Conservation (phyloP, 306 rosid genomes). For the Trifolium repens region DNA sequence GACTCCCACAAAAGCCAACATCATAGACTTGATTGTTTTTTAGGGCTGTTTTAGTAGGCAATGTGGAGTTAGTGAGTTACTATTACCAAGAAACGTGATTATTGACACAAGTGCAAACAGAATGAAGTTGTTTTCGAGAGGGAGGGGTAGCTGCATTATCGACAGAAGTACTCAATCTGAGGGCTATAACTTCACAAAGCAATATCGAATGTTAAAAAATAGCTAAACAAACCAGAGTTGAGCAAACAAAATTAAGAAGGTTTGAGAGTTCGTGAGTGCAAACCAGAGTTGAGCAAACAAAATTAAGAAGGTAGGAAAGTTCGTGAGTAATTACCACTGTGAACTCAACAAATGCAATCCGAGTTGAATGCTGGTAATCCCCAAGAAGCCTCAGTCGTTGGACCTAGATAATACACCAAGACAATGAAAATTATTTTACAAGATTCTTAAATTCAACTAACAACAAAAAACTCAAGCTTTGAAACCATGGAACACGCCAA, state of each 20-base stretch:
- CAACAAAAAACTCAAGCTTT: slow-evolving; percentile 51
- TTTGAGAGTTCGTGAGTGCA: no score
- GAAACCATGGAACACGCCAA: slow-evolving; percentile 52
- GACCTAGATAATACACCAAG: slow-evolving; percentile 60
- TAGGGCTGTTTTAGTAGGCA: neutral
- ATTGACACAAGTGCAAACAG: slow-evolving; percentile 3
- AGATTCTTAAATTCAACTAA: slow-evolving; percentile 29
- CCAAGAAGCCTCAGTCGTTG: slow-evolving; percentile 97
- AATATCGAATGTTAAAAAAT: neutral
- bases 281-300: slow-evolving; percentile 10
- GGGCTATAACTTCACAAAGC: slow-evolving; percentile 21
- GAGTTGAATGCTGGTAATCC: slow-evolving; percentile 96
- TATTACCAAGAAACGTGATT: neutral
- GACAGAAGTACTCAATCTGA: slow-evolving; percentile 18
- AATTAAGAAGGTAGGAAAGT: slow-evolving; percentile 26
- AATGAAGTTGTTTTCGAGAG: slow-evolving; percentile 1
- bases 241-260: slow-evolving; percentile 21
- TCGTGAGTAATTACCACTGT: slow-evolving; percentile 58
- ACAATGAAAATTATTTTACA: slow-evolving; percentile 32
- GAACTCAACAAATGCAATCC: slow-evolving; percentile 94
- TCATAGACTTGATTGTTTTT: slow-evolving; percentile 8
- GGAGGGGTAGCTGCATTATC: neutral
- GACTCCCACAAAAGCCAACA: slow-evolving; percentile 21
- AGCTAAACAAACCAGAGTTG: slow-evolving; percentile 17
- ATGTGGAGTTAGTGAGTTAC: neutral